Evolutionary conservation across 1,284 basidiomycete genomes (phyloP).

Genomic region (Phellopilus nigrolimitatus): DNA sequence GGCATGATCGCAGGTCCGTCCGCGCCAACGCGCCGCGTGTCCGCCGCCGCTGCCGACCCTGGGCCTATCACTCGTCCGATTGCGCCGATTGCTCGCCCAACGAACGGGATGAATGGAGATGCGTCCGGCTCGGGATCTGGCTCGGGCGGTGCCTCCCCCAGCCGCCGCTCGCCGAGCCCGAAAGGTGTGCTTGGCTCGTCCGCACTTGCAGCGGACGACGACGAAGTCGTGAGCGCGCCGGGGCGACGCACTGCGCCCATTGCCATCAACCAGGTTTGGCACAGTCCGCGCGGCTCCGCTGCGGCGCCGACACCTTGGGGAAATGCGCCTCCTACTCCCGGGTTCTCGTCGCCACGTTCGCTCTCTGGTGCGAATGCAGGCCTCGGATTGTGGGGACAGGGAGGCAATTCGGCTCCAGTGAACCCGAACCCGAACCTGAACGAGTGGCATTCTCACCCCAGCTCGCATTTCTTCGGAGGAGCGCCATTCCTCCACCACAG

Average conservation of each 20-base stretch:
- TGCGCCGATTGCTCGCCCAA: slow-evolving; percentile 40
- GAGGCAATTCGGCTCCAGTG: neutral
- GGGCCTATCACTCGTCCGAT: slow-evolving; percentile 60
- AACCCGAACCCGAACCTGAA: neutral
- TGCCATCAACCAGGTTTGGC: slow-evolving; percentile 43
- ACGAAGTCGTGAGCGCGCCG: slow-evolving; percentile 53
- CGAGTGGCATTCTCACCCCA: slow-evolving; percentile 45
- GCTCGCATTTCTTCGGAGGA: slow-evolving; percentile 39
- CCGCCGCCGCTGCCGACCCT: slow-evolving; percentile 35
- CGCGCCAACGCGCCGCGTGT: slow-evolving; percentile 31
- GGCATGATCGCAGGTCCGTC: slow-evolving; percentile 5
- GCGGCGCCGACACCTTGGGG: slow-evolving; percentile 43
- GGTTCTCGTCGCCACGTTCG: slow-evolving; percentile 33
- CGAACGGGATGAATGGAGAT: slow-evolving; percentile 38
- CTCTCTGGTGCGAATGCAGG: neutral
- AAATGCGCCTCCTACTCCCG: slow-evolving; percentile 28
- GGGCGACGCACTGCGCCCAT: slow-evolving; percentile 31
- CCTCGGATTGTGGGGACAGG: slow-evolving; percentile 4
- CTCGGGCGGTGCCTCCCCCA: slow-evolving; percentile 59
- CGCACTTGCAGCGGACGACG: slow-evolving; percentile 69
- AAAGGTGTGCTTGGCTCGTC: slow-evolving; percentile 73
- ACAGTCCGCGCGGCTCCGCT: slow-evolving; percentile 32
- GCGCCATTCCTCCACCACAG: slow-evolving; percentile 42
- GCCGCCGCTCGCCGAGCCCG: slow-evolving; percentile 63
- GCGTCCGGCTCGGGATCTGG: slow-evolving; percentile 32